Base-by-base conservation (phyloP, 164 flowering plant genomes). In the Hamamelis virginiana region DNA sequence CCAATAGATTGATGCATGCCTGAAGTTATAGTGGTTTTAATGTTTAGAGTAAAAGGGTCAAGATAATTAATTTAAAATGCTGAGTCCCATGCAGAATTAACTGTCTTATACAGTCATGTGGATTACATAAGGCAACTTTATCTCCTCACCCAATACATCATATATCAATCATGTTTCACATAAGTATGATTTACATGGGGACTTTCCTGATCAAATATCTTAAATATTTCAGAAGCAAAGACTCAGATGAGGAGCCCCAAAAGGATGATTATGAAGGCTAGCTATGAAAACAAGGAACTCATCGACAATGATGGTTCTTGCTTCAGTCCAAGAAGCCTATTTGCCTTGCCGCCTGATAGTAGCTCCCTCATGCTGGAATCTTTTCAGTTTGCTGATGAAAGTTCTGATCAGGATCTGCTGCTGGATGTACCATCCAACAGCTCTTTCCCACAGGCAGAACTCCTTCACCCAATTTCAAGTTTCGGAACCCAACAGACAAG, bases 371-470 rank as follows among this genome's bases (percentile, higher is more conserved):
- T 82, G 84, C 77, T 86, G 60, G 94, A 88, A 52, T 77, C 89
- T 71, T 77, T 83, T 45, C 71, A 78, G 59, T 79, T 78, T 71
- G 77, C 70, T 0, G 91, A 86, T 62, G 92, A 85, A 52, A 82
- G 71, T 70, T 81, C 82, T 22, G 95, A 89, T 66, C 94, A 90
- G 77, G 97, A 91, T 80, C 72, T 95, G 74, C 92, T 92, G 66
- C 79, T 92, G 56, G 92, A 91, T 59, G 80, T 95, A 51, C 97
- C 94, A 53, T 85, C 89, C 62, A 84, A 85, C 61, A 71, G 87
- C 51, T 85, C 88, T 38, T 91, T 95, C 63, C 88, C 97, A 4
- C 85, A 92, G 74, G 97, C 98, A 62, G 97, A 95, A 78, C 97
- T 92, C 51, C 87, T 94, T 46, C 76, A 74, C 69, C 89, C 88